A percentile compares a stretch with the other conserved stretches of the same genome.
Conservation (phyloP, 2,329 filamentous ascomycete genomes). For the Trichoderma breve region DNA sequence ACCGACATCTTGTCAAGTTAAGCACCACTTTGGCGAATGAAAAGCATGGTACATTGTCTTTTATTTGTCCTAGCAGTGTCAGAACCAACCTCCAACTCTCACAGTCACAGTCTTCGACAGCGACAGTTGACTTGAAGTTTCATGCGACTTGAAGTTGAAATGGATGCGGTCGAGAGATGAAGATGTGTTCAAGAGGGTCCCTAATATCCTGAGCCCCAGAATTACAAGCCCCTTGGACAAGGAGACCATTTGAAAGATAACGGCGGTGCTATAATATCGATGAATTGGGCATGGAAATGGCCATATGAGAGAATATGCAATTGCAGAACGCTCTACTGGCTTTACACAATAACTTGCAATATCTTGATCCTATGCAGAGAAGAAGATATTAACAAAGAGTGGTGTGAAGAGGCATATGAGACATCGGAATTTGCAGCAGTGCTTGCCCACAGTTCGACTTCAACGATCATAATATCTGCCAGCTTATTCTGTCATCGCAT, state of each 20-base stretch:
- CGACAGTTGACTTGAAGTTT: conserved; percentile 40
- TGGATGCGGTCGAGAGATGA: conserved; percentile 61
- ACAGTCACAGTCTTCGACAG: conserved; percentile 67
- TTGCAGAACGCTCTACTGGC: not conserved
- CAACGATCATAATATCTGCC: not conserved
- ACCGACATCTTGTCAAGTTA: not conserved
- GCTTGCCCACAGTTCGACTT: not conserved
- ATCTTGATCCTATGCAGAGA: not conserved
- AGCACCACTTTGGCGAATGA: not conserved
- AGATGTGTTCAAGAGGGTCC: conserved; percentile 49
- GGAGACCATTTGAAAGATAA: conserved; percentile 58
- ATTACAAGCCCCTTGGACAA: conserved; percentile 44
- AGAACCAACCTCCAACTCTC: conserved; percentile 37
- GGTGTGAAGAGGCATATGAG: not conserved
- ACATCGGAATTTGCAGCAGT: not conserved
- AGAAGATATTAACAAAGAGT: not conserved
- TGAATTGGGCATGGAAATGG: conserved; percentile 22
- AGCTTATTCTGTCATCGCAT: not conserved
- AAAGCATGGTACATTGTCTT: not conserved
- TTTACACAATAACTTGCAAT: not conserved
- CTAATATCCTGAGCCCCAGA: conserved; percentile 38
- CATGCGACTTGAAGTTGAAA: conserved; percentile 30
- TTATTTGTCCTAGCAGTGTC: not conserved
- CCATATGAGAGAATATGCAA: not conserved
- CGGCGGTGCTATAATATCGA: conserved; percentile 75